Evolutionary conservation across 2,329 filamentous ascomycete genomes (phyloP).

Genomic region (Cryphonectria radicalis): DNA sequence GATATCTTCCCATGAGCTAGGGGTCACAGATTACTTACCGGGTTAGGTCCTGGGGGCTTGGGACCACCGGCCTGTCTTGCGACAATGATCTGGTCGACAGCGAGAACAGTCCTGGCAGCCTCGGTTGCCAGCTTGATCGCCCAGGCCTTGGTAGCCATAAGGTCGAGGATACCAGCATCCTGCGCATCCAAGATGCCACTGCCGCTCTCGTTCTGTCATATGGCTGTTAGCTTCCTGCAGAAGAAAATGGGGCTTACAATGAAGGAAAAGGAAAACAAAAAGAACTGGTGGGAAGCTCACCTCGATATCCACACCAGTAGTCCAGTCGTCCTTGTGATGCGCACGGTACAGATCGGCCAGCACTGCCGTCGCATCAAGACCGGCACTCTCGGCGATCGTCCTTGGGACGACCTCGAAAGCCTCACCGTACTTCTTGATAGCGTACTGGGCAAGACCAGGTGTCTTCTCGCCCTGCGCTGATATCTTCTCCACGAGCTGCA

Average conservation of each 20-base stretch:
- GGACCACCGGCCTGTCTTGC: constrained; percentile 95
- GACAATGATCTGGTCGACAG: constrained; percentile 98
- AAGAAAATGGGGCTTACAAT: background rate
- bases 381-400: constrained; percentile 91
- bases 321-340: constrained; percentile 87
- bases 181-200: constrained; percentile 84
- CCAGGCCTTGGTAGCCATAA: constrained; percentile 92
- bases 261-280: no score
- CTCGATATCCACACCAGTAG: constrained; percentile 92
- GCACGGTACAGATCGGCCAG: constrained; percentile 90
- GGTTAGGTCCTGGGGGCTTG: constrained; percentile 93
- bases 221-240: constrained; percentile 33
- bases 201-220: constrained; percentile 69
- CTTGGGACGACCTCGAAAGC: constrained; percentile 97
- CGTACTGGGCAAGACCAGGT: constrained; percentile 89
- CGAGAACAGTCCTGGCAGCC: constrained; percentile 88
- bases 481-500: constrained; percentile 91
- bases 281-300: constrained; percentile 43
- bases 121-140: constrained; percentile 97
- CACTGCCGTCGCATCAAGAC: constrained; percentile 95
- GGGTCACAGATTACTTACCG: constrained; percentile 49
- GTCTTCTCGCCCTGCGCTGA: constrained; percentile 90
- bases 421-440: constrained; percentile 96
- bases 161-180: constrained; percentile 87
- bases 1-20: background rate